Percentiles rank a stretch among this genome's conserved stretches.
phyloP scores from a whole-genome alignment of 148 eudicot species.

The Rhododendron henanense region DNA sequence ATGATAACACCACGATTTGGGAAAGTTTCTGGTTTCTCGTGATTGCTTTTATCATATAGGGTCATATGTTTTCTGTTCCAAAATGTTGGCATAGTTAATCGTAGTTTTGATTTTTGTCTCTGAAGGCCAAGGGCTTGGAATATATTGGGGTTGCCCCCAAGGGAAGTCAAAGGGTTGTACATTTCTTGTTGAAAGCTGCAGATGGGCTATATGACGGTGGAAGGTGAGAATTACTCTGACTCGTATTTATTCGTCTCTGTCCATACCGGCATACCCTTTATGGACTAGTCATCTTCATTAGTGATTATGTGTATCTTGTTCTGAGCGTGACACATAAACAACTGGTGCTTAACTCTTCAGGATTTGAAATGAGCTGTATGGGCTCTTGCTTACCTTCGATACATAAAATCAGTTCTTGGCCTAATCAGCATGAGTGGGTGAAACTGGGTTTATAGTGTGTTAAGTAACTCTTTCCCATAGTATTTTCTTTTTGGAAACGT shows the following conservation, averaged over 20 bases:
- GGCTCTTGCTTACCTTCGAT: neutral
- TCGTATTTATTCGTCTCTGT: neutral
- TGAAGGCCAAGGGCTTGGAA: conserved; percentile 73
- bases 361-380: neutral
- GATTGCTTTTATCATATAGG: neutral
- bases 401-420: neutral
- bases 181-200: conserved; percentile 80
- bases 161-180: conserved; percentile 89
- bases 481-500: no score
- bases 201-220: conserved; percentile 88
- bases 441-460: neutral
- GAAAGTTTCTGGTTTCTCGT: neutral
- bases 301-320: neutral
- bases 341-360: neutral
- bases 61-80: neutral
- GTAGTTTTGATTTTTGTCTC: conserved; percentile 5
- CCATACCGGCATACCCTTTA: neutral
- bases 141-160: conserved; percentile 73
- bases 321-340: neutral
- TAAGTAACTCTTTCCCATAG: no score
- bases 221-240: conserved; percentile 41
- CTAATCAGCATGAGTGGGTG: neutral
- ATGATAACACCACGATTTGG: neutral
- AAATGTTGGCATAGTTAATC: neutral
- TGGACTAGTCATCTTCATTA: neutral